phyloP scores from a whole-genome alignment of 2,329 filamentous ascomycete species.

The Fusarium anguioides region DNA sequence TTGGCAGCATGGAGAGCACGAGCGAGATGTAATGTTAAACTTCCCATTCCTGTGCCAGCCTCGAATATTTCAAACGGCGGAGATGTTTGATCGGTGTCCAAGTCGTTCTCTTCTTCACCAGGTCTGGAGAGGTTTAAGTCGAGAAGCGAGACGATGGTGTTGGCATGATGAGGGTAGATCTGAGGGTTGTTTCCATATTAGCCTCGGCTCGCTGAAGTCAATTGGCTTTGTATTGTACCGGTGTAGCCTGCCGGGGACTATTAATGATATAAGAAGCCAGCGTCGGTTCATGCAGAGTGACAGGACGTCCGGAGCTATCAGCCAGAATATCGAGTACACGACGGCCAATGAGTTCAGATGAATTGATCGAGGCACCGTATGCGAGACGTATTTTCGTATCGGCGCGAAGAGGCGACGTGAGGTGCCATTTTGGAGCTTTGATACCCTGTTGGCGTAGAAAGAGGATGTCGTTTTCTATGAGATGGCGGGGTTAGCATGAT shows the following conservation, averaged over 20 bases:
- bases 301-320: slow-evolving; percentile 61
- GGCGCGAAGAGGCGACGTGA: slow-evolving; percentile 51
- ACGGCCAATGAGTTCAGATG: slow-evolving; percentile 72
- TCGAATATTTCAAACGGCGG: slow-evolving; percentile 79
- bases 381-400: slow-evolving; percentile 49
- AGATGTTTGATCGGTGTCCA: slow-evolving; percentile 42
- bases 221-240: slow-evolving; percentile 50
- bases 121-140: slow-evolving; percentile 73
- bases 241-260: slow-evolving; percentile 77
- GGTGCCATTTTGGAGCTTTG: slow-evolving; percentile 52
- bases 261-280: slow-evolving; percentile 79
- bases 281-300: slow-evolving; percentile 72
- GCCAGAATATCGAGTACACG: slow-evolving; percentile 67
- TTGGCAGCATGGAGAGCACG: slow-evolving; percentile 82
- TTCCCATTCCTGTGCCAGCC: slow-evolving; percentile 86
- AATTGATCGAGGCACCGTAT: slow-evolving; percentile 60
- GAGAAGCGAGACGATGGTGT: slow-evolving; percentile 78
- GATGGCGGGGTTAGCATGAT: slow-evolving; percentile 24
- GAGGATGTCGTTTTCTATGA: slow-evolving; percentile 54
- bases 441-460: slow-evolving; percentile 54
- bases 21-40: slow-evolving; percentile 79
- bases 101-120: slow-evolving; percentile 47
- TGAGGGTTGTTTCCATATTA: slow-evolving; percentile 7
- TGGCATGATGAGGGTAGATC: slow-evolving; percentile 78
- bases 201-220: not conserved